A percentile compares a stretch with the other conserved stretches of the same genome.
phyloP scores from a whole-genome alignment of 257 asterid genomes.

The Dorcoceras hygrometricum region DNA sequence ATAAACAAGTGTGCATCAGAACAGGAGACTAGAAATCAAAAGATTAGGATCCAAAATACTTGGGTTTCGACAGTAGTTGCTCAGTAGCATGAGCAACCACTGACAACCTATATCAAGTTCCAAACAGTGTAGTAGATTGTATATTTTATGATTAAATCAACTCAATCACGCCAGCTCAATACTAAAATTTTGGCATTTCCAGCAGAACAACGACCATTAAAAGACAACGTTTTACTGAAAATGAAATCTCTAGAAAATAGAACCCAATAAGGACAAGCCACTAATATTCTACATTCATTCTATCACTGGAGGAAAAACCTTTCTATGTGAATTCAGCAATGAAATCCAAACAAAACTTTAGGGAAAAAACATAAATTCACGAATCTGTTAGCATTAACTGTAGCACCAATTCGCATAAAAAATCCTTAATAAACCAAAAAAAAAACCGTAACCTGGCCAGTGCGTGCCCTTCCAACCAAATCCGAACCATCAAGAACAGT shows the following conservation, averaged over 20 bases:
- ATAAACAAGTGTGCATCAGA: not conserved
- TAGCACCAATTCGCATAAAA: not conserved
- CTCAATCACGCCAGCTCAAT: not conserved
- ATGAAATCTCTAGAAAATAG: not conserved
- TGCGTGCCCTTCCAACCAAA: constrained; percentile 90
- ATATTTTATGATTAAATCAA: too few species aligned
- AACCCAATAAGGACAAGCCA: not conserved
- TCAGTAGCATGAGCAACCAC: not conserved
- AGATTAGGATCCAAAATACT: not conserved
- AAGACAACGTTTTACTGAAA: not conserved
- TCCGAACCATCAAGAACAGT: constrained; percentile 68
- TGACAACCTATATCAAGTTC: not conserved
- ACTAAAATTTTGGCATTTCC: not conserved
- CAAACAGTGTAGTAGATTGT: not conserved
- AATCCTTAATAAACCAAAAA: not conserved
- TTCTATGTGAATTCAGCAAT: not conserved
- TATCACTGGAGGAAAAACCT: not conserved
- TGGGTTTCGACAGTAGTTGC: too few species aligned
- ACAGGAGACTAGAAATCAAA: not conserved
- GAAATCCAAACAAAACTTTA: not conserved
- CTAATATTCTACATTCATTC: not conserved
- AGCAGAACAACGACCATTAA: not conserved
- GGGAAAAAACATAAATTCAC: not conserved
- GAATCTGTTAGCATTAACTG: not conserved
- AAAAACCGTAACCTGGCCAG: constrained; percentile 69